Evolutionary conservation across 2,329 filamentous ascomycete genomes (phyloP), one percentile per base, ranked within the genome.

Genomic region (Metarhizium rileyi): DNA sequence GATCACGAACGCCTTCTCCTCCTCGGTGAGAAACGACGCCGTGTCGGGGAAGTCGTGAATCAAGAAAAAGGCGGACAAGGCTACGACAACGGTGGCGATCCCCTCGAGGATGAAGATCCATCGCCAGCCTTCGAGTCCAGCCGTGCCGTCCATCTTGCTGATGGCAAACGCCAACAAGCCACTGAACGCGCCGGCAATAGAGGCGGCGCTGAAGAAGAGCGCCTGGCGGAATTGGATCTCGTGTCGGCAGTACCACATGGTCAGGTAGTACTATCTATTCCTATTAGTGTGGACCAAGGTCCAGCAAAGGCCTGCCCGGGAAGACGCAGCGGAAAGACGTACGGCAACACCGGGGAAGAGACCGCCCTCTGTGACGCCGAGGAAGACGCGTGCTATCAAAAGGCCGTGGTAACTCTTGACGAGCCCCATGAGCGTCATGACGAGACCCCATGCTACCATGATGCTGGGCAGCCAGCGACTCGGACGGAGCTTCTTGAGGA

Each of bases 11-110:
- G 75, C 77, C 3, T 84, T 77, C 57, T 95, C 87, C 30, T 80
- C 77, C 8, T 81, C 76, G 0, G 80, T 82, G 22, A 95, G 73
- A 61, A 94, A 95, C 0, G 58, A 76, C 0, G 88, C 87, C 23
- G 86, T 81, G 54, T 89, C 87, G 0, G 90, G 90, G 57, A 89
- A 94, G 59, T 95, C 88, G 56, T 87, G 77, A 1, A 94, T 78
- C 54, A 83, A 72, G 71, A 81, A 90, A 66, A 85, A 90, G 1
- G 81, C 81, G 1, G 73, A 57, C 4, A 82, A 51, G 0, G 86
- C 87, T 5, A 89, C 75, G 1, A 89, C 1, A 0, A 88, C 74
- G 0, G 86, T 89, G 0, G 74, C 76, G 1, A 89, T 73, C 1
- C 87, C 87, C 66, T 87, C 81, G 5, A 86, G 73, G 38, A 87